These are phyloP conservation scores for Venturia carpophila DNA, from an alignment of 2,329 filamentous ascomycete genomes.

Conservation along the genomic window DNA sequence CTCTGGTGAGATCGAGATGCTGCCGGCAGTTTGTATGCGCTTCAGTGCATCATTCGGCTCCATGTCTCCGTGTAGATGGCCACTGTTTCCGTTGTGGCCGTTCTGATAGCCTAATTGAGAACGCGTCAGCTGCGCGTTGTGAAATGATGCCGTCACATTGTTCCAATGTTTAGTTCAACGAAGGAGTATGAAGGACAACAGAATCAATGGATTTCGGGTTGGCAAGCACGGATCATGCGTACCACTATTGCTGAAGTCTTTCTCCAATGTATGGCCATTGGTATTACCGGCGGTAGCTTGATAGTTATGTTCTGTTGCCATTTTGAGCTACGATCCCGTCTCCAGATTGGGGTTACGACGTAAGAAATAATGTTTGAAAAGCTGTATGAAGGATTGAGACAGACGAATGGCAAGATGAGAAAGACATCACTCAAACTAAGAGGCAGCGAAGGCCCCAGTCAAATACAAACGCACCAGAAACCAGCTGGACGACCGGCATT, in stretches of 20 bases:
- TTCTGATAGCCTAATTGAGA: neutral
- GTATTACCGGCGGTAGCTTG: neutral
- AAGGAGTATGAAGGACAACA: neutral
- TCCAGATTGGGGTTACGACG: neutral
- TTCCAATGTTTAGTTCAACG: neutral
- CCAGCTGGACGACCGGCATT: neutral
- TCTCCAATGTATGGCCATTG: constrained; percentile 8
- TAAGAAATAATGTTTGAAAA: neutral
- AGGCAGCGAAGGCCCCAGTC: neutral
- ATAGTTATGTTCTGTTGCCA: constrained; percentile 14
- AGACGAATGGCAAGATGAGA: neutral
- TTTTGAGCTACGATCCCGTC: neutral
- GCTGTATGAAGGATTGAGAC: too few species aligned
- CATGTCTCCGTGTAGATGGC: constrained; percentile 29
- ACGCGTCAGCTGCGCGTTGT: neutral
- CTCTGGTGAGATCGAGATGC: constrained; percentile 47
- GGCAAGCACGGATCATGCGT: neutral
- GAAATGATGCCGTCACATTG: neutral
- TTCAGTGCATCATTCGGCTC: constrained; percentile 34
- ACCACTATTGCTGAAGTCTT: constrained; percentile 7
- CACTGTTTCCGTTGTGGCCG: neutral
- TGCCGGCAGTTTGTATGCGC: constrained; percentile 45
- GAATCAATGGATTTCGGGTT: neutral
- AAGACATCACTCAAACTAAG: neutral
- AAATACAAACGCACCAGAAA: neutral